Base-by-base conservation (phyloP, 495 filamentous ascomycete species). In the Penicillium argentinense region DNA sequence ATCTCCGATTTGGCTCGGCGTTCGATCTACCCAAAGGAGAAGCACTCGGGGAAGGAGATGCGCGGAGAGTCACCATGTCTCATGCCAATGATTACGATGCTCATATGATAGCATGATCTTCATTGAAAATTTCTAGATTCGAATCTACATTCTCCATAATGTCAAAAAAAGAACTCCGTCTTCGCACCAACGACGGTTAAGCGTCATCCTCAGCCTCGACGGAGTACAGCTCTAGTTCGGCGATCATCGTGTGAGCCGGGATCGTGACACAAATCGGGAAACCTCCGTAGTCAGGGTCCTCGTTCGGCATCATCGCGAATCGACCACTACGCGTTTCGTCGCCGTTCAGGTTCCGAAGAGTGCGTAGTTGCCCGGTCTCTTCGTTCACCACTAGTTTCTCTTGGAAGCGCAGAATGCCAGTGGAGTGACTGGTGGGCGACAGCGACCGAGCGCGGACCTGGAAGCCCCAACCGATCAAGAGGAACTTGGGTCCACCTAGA, bases 231-330 rank as follows among this genome's bases (percentile, higher is more conserved):
- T 67, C 64, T n/a, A 64, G 49, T 43, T 75, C 69, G 2, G 75
- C 73, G 57, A 77, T 74, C 61, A 60, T 69, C 12, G 75, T 79
- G 29, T 67, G 51, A 22, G 69, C 67, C 12, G 73, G 74, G 24
- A 77, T 69, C 4, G 71, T 76, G 9, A 78, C 66, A 39, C 62
- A 60, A 28, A 76, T 77, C n/a, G 68, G 69, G 38, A 74, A 72
- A 1, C 65, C 68, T n/a, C 75, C 75, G 60, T 78, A 76, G 45
- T 78, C 71, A 5, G 74, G 72, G 41, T 73, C 55, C 33, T 76
- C 73, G 47, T 64, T 69, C 4, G 74, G 75, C 75, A 79, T 79
- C 38, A 76, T 75, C 14, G 45, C 57, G 25, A 61, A 67, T 28
- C 50, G 56, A 3, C 75, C 74, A 58, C 73, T 71, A 11, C 68